Conservation (phyloP, 345 rosid genomes). For the Capsella bursapastoris region DNA sequence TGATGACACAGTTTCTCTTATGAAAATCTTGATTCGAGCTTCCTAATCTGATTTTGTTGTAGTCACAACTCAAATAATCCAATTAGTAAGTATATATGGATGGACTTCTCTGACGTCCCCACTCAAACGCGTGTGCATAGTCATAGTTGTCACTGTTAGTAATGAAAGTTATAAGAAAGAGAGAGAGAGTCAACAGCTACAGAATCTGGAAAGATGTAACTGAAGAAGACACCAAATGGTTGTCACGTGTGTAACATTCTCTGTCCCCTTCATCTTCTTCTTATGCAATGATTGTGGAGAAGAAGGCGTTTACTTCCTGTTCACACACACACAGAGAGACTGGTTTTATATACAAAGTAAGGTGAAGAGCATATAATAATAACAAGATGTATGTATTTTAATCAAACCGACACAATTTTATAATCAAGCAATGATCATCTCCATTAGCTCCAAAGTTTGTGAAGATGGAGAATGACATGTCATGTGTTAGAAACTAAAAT, state of each 20-base stretch:
- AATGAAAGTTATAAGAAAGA: background rate
- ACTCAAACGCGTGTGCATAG: slow-evolving; percentile 23
- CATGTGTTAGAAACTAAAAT: background rate
- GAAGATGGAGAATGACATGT: slow-evolving; percentile 20
- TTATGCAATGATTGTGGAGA: slow-evolving; percentile 12
- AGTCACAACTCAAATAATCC: background rate
- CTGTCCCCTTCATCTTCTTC: background rate
- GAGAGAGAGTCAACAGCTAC: slow-evolving; percentile 19
- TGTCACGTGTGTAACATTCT: slow-evolving; percentile 6
- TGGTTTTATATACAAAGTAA: background rate
- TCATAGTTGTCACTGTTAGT: slow-evolving; percentile 7
- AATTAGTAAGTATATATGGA: background rate
- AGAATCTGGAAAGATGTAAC: background rate
- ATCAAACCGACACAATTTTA: slow-evolving; percentile 14
- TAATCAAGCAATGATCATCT: slow-evolving; percentile 17
- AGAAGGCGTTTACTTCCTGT: slow-evolving; percentile 5
- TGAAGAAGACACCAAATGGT: slow-evolving; percentile 2
- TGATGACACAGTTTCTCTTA: slow-evolving; percentile 11
- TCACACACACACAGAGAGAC: background rate
- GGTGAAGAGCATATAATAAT: background rate
- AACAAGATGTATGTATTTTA: background rate
- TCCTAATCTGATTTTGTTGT: slow-evolving; percentile 1
- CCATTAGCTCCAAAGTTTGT: slow-evolving; percentile 16
- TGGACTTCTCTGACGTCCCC: background rate
- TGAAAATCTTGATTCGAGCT: background rate